Percentiles rank a stretch among this genome's conserved stretches.
Evolutionary conservation across 495 filamentous ascomycete genomes (phyloP).

Genomic region (Glonium stellatum): DNA sequence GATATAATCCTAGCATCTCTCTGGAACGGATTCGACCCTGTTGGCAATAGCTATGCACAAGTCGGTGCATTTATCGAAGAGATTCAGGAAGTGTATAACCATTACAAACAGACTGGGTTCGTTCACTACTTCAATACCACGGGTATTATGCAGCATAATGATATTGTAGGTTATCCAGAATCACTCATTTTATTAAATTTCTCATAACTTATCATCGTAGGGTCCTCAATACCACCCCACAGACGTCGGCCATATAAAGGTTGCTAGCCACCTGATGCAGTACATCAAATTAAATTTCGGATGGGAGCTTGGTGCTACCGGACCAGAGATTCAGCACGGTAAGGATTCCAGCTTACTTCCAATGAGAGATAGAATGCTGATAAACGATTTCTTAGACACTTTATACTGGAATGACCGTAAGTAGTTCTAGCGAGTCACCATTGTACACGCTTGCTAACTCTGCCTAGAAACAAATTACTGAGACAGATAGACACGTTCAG

Average conservation of each 20-base stretch:
- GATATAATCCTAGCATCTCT: conserved; percentile 61
- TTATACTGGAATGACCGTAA: conserved; percentile 27
- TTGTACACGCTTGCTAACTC: neutral
- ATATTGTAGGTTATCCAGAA: conserved; percentile 37
- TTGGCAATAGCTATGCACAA: conserved; percentile 49
- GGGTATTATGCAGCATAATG: conserved; percentile 63
- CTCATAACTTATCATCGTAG: neutral
- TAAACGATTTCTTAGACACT: conserved; percentile 10
- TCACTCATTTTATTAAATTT: neutral
- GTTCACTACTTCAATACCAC: conserved; percentile 64
- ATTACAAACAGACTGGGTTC: conserved; percentile 36
- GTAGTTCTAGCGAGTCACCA: neutral
- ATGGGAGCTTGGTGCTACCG: conserved; percentile 55
- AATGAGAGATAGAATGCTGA: neutral
- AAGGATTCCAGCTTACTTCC: conserved; percentile 14
- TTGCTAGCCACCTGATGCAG: conserved; percentile 59
- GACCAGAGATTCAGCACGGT: conserved; percentile 54
- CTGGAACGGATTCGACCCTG: conserved; percentile 52
- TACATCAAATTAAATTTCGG: conserved; percentile 48
- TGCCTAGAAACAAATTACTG: conserved; percentile 1
- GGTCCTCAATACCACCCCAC: conserved; percentile 58
- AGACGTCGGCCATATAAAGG: conserved; percentile 60
- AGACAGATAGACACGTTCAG: no score
- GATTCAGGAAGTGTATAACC: conserved; percentile 47
- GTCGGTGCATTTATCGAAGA: conserved; percentile 45